Percentiles rank a stretch among this genome's conserved stretches.
These are phyloP conservation scores for Pythium plurisporium DNA, from an alignment of 352 stramenopile genomes.

Conservation along the genomic window DNA sequence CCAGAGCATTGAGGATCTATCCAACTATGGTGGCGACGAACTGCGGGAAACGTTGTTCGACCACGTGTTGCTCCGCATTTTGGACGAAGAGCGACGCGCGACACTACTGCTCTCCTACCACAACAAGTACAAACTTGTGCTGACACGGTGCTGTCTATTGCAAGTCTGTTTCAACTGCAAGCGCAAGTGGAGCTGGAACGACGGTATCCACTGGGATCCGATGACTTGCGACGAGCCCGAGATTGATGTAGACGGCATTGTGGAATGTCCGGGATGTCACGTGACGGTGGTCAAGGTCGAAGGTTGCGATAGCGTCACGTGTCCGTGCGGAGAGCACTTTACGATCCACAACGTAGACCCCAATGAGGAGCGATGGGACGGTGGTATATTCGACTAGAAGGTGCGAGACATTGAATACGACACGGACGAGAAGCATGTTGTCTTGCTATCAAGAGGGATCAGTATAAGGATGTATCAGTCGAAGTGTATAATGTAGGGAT, in stretches of 20 bases:
- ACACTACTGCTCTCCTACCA: conserved; percentile 36
- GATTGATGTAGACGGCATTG: conserved; percentile 25
- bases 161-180: conserved; percentile 55
- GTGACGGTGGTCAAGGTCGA: conserved; percentile 50
- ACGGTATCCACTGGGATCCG: conserved; percentile 20
- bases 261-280: conserved; percentile 37
- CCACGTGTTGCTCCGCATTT: conserved; percentile 20
- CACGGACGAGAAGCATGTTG: too few relatives aligned
- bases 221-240: conserved; percentile 17
- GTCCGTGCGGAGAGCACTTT: conserved; percentile 29
- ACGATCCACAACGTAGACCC: conserved; percentile 8
- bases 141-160: conserved; percentile 25
- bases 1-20: conserved; percentile 7
- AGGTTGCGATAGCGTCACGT: conserved; percentile 35
- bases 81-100: conserved; percentile 40
- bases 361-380: conserved; percentile 10
- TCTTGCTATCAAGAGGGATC: too few relatives aligned
- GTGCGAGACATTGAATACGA: too few relatives aligned
- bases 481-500: too few relatives aligned
- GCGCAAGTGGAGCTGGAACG: conserved; percentile 14
- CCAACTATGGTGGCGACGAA: conserved; percentile 11
- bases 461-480: not conserved
- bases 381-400: conserved; percentile 4
- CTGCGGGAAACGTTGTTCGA: conserved; percentile 22
- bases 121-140: conserved; percentile 23